Base-by-base conservation (phyloP, 305 asterid species). In the Fraxinus latifolia region DNA sequence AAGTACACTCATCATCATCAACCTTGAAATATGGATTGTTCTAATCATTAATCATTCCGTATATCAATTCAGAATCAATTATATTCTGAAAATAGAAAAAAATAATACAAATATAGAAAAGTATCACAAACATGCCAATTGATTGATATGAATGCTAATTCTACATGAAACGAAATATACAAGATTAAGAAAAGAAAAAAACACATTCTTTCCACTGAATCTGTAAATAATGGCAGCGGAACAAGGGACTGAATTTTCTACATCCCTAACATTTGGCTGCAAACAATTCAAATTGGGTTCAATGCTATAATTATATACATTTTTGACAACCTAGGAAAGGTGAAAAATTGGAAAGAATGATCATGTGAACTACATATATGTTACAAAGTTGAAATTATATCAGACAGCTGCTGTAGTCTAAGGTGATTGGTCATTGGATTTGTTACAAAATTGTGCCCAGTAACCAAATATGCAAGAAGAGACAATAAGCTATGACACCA, bases 401-500 rank as follows among this genome's bases (percentile, higher is more conserved):
- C 37, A 11, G 19, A 67, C 37, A 50, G 80, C 77, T 77, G 27
- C 14, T 36, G 77, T 27, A 68, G 80, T 68, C 37, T 82, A 75
- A 68, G 80, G 73, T 79, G 88, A 83, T 79, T 39, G 81, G 42
- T 80, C 74, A 39, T 60, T 58, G 29, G 74, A 74, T 36, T 79
- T 67, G 79, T 89, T 86, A 96, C 91, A 96, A 91, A 85, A 96
- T 82, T 86, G 95, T 79, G 82, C 92, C 99, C 29, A 94, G 86
- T 65, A 94, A 84, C 98, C 97, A 96, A 65, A 96, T 83, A 85
- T 96, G 98, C 88, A 96, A 76, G 82, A 92, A 74, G 53, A 96
- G 91, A 85, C 93, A 92, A 86, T 96, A 96, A 11, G 93, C 92
- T 72, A 96, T 84, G 74, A 94, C 85, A 21, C 98, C 94, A 25